Conservation (phyloP, 2,329 filamentous ascomycete genomes). For the Diplodia sapinea region DNA sequence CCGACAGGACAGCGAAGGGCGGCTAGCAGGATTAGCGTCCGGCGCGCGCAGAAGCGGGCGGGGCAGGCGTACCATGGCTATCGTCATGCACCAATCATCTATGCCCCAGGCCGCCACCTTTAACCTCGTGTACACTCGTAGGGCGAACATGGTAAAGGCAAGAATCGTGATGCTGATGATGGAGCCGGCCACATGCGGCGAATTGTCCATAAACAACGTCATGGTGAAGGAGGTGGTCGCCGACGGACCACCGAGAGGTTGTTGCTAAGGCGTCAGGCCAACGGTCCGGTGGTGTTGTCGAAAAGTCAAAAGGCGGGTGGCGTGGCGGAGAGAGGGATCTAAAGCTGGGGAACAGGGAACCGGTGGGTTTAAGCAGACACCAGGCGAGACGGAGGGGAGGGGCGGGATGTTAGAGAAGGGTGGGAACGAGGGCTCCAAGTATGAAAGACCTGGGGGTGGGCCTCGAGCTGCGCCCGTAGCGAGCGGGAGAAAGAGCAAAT, state of each 20-base stretch:
- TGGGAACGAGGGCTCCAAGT: constrained; percentile 15
- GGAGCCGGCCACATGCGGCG: constrained; percentile 36
- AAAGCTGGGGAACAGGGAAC: constrained; percentile 18
- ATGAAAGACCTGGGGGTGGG: constrained; percentile 26
- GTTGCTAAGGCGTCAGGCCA: too few relatives aligned
- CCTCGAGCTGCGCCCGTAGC: constrained; percentile 2
- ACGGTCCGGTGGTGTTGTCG: constrained; percentile 2
- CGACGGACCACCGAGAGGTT: background rate
- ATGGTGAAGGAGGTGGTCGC: background rate
- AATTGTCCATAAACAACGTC: constrained; percentile 31
- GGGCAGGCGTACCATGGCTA: constrained; percentile 32
- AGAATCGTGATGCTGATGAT: constrained; percentile 35
- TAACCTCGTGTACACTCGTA: constrained; percentile 36
- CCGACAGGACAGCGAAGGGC: constrained; percentile 39
- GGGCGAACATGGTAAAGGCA: constrained; percentile 34
- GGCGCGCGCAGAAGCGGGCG: constrained; percentile 22
- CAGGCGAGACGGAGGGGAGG: constrained; percentile 2
- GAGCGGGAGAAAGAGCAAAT: constrained; percentile 11
- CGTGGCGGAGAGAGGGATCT: constrained; percentile 13
- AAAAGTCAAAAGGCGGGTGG: background rate
- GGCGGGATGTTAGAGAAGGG: constrained; percentile 7
- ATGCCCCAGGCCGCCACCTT: constrained; percentile 38
- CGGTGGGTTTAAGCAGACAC: constrained; percentile 12
- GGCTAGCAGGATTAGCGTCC: constrained; percentile 33
- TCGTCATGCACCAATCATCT: constrained; percentile 43